Percentiles rank a stretch among this genome's conserved stretches.
Evolutionary conservation across 2,329 filamentous ascomycete genomes (phyloP).

Genomic region (Ophiostoma angusticollis): DNA sequence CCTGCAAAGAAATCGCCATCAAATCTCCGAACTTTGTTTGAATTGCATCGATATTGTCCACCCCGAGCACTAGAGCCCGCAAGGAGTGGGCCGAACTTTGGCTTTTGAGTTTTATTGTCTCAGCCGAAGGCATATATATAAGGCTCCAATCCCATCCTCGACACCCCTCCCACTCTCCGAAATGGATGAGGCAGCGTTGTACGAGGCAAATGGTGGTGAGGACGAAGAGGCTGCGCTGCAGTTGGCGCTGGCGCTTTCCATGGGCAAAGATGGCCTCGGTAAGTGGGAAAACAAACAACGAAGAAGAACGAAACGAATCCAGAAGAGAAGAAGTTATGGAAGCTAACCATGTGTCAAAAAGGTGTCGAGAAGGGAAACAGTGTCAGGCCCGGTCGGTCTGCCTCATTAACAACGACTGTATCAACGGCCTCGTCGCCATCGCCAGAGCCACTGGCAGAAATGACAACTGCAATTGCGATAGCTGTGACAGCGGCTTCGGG

Average conservation of each 20-base stretch:
- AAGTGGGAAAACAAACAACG: too few relatives aligned
- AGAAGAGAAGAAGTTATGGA: background rate
- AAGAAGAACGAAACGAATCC: background rate
- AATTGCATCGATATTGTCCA: too few relatives aligned
- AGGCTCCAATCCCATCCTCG: too few relatives aligned
- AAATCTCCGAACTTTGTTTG: too few relatives aligned
- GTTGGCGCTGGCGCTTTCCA: slow-evolving; percentile 46
- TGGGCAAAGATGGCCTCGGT: slow-evolving; percentile 19
- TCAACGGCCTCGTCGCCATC: slow-evolving; percentile 8
- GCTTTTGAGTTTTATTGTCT: background rate
- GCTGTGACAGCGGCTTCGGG: too few relatives aligned
- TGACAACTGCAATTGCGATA: too few relatives aligned
- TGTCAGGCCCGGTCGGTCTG: too few relatives aligned
- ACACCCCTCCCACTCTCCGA: too few relatives aligned
- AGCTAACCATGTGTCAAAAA: background rate
- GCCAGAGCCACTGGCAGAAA: background rate
- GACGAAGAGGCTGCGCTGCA: slow-evolving; percentile 48
- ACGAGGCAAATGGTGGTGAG: slow-evolving; percentile 21
- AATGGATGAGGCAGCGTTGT: slow-evolving; percentile 16
- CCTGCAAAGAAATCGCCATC: too few relatives aligned
- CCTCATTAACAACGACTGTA: slow-evolving; percentile 7
- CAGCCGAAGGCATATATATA: background rate
- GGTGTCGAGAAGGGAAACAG: background rate
- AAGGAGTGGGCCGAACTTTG: background rate
- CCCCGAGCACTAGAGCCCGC: too few relatives aligned